phyloP scores from a whole-genome alignment of 2,329 filamentous ascomycete species.

The Exophiala bonariae region DNA sequence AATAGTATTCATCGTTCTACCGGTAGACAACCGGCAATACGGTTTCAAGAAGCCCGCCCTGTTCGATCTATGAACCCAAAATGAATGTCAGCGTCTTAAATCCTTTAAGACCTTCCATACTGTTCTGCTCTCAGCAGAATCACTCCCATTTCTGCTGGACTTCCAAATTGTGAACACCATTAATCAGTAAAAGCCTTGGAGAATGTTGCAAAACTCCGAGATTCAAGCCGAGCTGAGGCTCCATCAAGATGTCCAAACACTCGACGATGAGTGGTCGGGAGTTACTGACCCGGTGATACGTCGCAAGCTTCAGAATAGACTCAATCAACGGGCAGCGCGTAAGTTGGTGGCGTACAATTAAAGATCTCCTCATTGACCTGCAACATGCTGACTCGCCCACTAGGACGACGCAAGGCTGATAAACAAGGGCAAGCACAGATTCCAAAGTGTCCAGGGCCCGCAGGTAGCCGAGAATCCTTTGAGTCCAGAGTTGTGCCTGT shows the following conservation, averaged over 20 bases:
- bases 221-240: conserved; percentile 21
- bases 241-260: conserved; percentile 21
- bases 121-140: too few relatives aligned
- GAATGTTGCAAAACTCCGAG: background rate
- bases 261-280: conserved; percentile 50
- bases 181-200: too few relatives aligned
- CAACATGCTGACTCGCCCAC: conserved; percentile 17
- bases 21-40: too few relatives aligned
- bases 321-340: conserved; percentile 43
- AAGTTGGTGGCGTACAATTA: conserved; percentile 1
- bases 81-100: too few relatives aligned
- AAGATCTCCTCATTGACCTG: background rate
- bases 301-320: conserved; percentile 45
- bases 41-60: too few relatives aligned
- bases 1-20: too few relatives aligned
- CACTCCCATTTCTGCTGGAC: too few relatives aligned
- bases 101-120: too few relatives aligned
- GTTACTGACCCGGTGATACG: conserved; percentile 43
- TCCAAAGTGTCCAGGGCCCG: conserved; percentile 1
- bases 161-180: too few relatives aligned
- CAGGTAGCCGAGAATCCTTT: too few relatives aligned
- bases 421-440: conserved; percentile 3
- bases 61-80: too few relatives aligned
- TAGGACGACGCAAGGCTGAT: conserved; percentile 23
- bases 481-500: background rate